These are phyloP conservation scores for Peronospora tabacina DNA, from an alignment of 352 stramenopile species.

Conservation along the genomic window DNA sequence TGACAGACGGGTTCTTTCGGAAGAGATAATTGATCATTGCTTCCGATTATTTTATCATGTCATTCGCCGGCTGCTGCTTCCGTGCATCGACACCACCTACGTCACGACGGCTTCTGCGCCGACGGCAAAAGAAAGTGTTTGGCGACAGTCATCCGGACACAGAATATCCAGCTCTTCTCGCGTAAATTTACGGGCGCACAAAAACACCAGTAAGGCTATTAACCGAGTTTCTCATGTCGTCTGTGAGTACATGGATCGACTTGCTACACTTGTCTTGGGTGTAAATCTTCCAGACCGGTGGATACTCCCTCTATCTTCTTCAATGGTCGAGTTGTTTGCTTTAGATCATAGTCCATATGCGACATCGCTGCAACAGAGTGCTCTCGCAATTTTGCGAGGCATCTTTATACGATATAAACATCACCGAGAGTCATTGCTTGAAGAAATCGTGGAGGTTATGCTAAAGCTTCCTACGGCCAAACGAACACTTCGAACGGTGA, in stretches of 20 bases:
- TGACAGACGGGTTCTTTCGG: constrained; percentile 61
- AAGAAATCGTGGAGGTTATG: constrained; percentile 67
- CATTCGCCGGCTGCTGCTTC: constrained; percentile 50
- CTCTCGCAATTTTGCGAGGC: constrained; percentile 43
- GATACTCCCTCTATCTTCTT: constrained; percentile 62
- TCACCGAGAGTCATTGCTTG: constrained; percentile 55
- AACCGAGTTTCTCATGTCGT: constrained; percentile 52
- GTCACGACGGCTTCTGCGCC: constrained; percentile 22
- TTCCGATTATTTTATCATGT: constrained; percentile 55
- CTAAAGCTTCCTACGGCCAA: constrained; percentile 71
- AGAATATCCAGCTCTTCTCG: constrained; percentile 19
- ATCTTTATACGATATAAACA: constrained; percentile 61
- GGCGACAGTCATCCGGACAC: constrained; percentile 4
- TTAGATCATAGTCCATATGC: constrained; percentile 58
- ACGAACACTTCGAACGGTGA: constrained; percentile 58
- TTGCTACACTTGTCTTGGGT: constrained; percentile 44
- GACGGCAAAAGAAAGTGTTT: constrained; percentile 10
- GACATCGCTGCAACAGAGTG: constrained; percentile 55
- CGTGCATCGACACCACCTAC: constrained; percentile 55
- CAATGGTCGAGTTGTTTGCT: constrained; percentile 61
- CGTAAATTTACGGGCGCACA: constrained; percentile 46
- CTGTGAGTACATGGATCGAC: constrained; percentile 67
- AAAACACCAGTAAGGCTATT: constrained; percentile 40
- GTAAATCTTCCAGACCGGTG: constrained; percentile 75
- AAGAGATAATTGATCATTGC: constrained; percentile 81